A percentile compares a stretch with the other conserved stretches of the same genome.
phyloP scores from a whole-genome alignment of 1,284 basidiomycete genomes.

The Ustilago bromivora region DNA sequence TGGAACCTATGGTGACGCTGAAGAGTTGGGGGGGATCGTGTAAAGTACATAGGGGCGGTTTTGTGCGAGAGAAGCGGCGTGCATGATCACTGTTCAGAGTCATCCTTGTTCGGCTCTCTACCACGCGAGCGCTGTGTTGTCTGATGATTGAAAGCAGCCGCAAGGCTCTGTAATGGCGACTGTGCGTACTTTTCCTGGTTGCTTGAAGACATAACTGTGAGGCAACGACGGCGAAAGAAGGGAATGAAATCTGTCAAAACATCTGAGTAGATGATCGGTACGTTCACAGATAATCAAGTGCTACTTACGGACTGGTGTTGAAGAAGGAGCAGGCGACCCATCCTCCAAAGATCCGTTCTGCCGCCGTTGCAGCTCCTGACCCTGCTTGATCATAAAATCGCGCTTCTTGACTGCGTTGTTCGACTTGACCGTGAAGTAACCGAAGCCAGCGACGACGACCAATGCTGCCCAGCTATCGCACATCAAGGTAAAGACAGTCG shows the following conservation, averaged over 20 bases:
- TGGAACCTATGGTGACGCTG: background rate
- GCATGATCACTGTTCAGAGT: constrained; percentile 1
- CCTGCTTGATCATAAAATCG: constrained; percentile 51
- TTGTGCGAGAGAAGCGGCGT: background rate
- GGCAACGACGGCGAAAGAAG: background rate
- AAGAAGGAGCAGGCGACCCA: background rate
- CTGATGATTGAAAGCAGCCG: constrained; percentile 42
- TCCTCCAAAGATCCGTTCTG: background rate
- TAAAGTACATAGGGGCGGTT: background rate
- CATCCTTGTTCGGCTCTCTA: background rate
- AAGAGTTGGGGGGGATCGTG: background rate
- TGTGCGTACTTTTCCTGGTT: constrained; percentile 42
- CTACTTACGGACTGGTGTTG: constrained; percentile 33
- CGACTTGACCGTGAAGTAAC: constrained; percentile 52
- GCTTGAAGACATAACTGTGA: constrained; percentile 38
- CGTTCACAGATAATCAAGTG: too few species aligned
- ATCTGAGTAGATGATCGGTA: too few species aligned
- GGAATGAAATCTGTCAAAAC: too few species aligned
- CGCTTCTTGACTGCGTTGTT: constrained; percentile 53
- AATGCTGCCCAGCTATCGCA: constrained; percentile 40
- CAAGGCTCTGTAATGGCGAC: constrained; percentile 45
- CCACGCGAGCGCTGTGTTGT: constrained; percentile 39
- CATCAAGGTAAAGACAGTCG: background rate
- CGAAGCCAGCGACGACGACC: constrained; percentile 42
- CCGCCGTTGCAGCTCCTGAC: constrained; percentile 27